These are phyloP conservation scores for Imleria badia DNA, from an alignment of 768 basidiomycete species.

Conservation along the genomic window DNA sequence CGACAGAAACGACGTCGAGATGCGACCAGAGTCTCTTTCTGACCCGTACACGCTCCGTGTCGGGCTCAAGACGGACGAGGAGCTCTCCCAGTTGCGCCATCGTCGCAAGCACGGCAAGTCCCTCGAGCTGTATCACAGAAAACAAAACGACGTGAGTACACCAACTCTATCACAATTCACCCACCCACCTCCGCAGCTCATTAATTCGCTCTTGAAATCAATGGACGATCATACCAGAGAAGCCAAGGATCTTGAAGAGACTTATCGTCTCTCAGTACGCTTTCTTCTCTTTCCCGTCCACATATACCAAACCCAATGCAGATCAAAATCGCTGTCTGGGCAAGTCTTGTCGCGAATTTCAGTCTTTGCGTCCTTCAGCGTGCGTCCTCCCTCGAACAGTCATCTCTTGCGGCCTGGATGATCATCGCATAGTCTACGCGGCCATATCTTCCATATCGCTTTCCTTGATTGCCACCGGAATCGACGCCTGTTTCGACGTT, in stretches of 20 bases:
- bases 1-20: constrained; percentile 38
- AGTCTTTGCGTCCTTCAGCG: constrained; percentile 70
- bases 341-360: constrained; percentile 78
- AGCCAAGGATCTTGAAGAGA: constrained; percentile 67
- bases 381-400: constrained; percentile 23
- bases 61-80: constrained; percentile 59
- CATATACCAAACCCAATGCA: constrained; percentile 26
- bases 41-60: constrained; percentile 71
- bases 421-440: constrained; percentile 69
- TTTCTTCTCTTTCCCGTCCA: neutral
- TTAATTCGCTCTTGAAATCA: constrained; percentile 82
- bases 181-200: constrained; percentile 56
- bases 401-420: neutral
- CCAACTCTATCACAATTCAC: neutral
- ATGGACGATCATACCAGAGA: constrained; percentile 89
- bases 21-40: constrained; percentile 30
- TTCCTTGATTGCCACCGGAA: constrained; percentile 84
- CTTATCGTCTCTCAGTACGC: constrained; percentile 64
- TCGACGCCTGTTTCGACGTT: constrained; percentile 85
- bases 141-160: constrained; percentile 67
- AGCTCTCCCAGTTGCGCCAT: constrained; percentile 60
- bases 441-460: constrained; percentile 83
- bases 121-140: constrained; percentile 63
- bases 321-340: constrained; percentile 88
- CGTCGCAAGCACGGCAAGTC: constrained; percentile 58